These are phyloP conservation scores for Carpinus fangiana DNA, from an alignment of 306 rosid genomes.

Conservation along the genomic window DNA sequence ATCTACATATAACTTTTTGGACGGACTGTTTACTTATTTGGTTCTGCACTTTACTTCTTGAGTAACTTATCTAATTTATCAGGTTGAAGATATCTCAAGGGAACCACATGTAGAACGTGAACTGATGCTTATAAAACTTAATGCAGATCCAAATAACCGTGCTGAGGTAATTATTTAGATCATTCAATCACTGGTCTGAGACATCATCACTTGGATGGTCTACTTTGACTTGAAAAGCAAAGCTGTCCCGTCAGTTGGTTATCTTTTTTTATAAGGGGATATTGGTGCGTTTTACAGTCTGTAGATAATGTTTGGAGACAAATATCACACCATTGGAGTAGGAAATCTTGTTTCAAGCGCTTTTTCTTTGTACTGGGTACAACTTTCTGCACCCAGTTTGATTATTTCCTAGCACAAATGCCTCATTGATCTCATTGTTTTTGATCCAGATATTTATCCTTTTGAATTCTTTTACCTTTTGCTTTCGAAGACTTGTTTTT, in stretches of 20 bases:
- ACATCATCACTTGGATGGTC: not conserved
- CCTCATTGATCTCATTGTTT: not conserved
- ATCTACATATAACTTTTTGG: not conserved
- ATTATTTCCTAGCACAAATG: not conserved
- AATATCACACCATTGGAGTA: not conserved
- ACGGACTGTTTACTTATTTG: not conserved
- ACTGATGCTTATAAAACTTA: constrained; percentile 60
- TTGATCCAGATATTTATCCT: not conserved
- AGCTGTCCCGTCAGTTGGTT: not conserved
- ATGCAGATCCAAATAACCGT: constrained; percentile 47
- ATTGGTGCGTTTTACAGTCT: not conserved
- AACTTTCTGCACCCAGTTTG: not conserved
- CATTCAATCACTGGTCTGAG: constrained; percentile 10
- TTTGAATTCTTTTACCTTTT: not conserved
- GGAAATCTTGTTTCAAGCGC: not conserved
- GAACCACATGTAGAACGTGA: constrained; percentile 64
- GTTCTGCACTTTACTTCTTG: not conserved
- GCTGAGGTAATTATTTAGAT: constrained; percentile 46
- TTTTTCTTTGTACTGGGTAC: not conserved
- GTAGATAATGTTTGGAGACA: not conserved
- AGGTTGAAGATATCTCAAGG: constrained; percentile 67
- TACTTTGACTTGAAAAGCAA: not conserved
- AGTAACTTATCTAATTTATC: constrained; percentile 14
- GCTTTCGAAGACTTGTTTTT: not conserved
- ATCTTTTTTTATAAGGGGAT: not conserved